Evolutionary conservation across 2,329 filamentous ascomycete species (phyloP), one percentile per base, ranked within the genome.

Genomic region (Corynespora cassiicola): DNA sequence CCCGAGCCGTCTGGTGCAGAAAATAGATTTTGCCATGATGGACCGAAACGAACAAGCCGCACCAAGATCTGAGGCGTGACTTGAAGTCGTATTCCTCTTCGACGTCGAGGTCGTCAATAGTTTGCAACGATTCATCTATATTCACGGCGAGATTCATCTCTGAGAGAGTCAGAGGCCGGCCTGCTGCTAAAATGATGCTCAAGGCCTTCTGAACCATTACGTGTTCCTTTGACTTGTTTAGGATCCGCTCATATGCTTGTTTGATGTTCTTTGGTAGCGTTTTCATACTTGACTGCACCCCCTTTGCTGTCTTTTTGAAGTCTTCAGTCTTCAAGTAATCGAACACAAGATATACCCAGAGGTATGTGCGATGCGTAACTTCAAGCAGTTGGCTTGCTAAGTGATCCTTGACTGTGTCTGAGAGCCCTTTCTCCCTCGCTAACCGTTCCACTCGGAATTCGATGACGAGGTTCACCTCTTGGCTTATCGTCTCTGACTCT

Each of bases 381-480:
- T 38, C 37, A 5, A 50, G 44, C 28, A 52, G 32, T 29, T 30
- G 31, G 14, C 41, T 21, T 45, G 23, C 24, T 25, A 55, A 25
- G 29, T 36, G 25, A 27, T 18, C 25, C 29, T 51, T 47, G 15
- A 47, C 30, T 27, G 45, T 21, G 19, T 42, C 33, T 37, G 45
- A 21, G 21, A 55, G 46, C 23, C 15, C 27, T 40, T 35, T 44
- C 28, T 48, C 36, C 36, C 19, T 36, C 11, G 46, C 46, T n/a
- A 55, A 37, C 30, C 27, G 29, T 20, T 48, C 41, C 1, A 55
- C 44, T 24, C 48, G 43, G 28, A 47, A 38, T 27, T 36, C 20
- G 25, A 55, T 45, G 12, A 55, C 51, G 31, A n/a, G 36, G 36
- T 47, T 52, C n/a, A 55, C 35, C 36, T 55, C 49, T 42, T 50